These are phyloP conservation scores for Styphnolobium japonicum DNA, from an alignment of 306 rosid genomes.

Conservation along the genomic window DNA sequence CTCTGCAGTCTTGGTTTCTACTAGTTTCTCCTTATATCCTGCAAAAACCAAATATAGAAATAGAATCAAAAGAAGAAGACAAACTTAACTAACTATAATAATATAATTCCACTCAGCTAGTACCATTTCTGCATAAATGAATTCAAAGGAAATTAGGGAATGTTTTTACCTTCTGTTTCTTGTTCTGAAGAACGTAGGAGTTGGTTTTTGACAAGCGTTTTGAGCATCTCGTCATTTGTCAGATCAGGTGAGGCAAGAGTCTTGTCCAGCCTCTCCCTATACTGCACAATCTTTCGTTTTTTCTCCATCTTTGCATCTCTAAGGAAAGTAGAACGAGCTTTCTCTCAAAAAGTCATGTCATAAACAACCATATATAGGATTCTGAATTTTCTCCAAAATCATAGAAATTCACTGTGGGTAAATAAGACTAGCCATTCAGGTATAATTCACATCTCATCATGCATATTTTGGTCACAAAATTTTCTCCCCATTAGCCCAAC, in stretches of 20 bases:
- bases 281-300: constrained; percentile 53
- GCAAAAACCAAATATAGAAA: constrained; percentile 21
- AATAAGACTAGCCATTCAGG: neutral
- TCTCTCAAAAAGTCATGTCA: constrained; percentile 27
- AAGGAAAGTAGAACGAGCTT: constrained; percentile 19
- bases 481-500: neutral
- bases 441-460: neutral
- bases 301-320: constrained; percentile 57
- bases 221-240: constrained; percentile 46
- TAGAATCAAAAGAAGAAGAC: neutral
- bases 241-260: constrained; percentile 74
- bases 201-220: constrained; percentile 66
- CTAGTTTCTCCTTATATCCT: constrained; percentile 50
- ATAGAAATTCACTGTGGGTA: neutral
- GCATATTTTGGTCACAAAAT: neutral
- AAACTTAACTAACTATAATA: neutral
- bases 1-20: constrained; percentile 63
- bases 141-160: constrained; percentile 4
- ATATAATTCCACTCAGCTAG: neutral
- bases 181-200: constrained; percentile 38
- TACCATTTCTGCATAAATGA: neutral
- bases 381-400: constrained; percentile 30
- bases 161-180: constrained; percentile 45
- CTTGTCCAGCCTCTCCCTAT: constrained; percentile 82
- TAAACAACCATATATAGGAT: constrained; percentile 14